A percentile compares a stretch with the other conserved stretches of the same genome.
Conservation (phyloP, 805 yeast species). For the Candida michaelii region DNA sequence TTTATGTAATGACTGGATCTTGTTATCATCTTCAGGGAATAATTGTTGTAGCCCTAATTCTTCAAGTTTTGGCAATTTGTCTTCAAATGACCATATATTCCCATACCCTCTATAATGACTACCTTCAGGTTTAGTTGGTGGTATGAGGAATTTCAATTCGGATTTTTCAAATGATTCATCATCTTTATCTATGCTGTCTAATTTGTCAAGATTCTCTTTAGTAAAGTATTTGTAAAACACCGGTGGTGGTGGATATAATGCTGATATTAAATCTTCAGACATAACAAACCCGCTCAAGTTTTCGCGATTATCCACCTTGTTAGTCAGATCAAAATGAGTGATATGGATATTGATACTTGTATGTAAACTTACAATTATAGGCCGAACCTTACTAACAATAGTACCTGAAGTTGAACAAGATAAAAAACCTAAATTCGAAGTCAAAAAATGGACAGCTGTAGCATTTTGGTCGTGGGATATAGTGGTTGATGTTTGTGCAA, state of each 20-base stretch:
- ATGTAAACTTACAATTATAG: slow-evolving; percentile 13
- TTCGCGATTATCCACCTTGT: not conserved
- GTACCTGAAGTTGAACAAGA: slow-evolving; percentile 19
- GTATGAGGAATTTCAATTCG: slow-evolving; percentile 57
- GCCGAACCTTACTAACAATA: slow-evolving; percentile 18
- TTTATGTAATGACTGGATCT: slow-evolving; percentile 74
- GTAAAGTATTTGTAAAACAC: slow-evolving; percentile 76
- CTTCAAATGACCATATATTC: slow-evolving; percentile 80
- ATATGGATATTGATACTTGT: slow-evolving; percentile 34
- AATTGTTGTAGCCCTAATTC: slow-evolving; percentile 79
- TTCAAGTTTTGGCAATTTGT: slow-evolving; percentile 70
- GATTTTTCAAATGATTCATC: slow-evolving; percentile 37
- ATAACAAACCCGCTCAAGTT: not conserved
- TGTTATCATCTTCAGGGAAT: slow-evolving; percentile 48
- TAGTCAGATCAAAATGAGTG: slow-evolving; percentile 19
- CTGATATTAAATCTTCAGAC: slow-evolving; percentile 43
- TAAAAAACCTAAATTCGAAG: slow-evolving; percentile 74
- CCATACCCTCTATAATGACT: slow-evolving; percentile 84
- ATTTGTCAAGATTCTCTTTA: slow-evolving; percentile 53
- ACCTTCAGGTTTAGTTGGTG: slow-evolving; percentile 64
- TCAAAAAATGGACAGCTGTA: slow-evolving; percentile 97
- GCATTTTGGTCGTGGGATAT: slow-evolving; percentile 99
- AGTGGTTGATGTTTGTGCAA: slow-evolving; percentile 94
- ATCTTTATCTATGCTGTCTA: slow-evolving; percentile 27
- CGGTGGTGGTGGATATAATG: slow-evolving; percentile 95